Percentiles rank a stretch among this genome's conserved stretches.
phyloP scores from a whole-genome alignment of 441 rosid genomes.

The Populus hybrid region DNA sequence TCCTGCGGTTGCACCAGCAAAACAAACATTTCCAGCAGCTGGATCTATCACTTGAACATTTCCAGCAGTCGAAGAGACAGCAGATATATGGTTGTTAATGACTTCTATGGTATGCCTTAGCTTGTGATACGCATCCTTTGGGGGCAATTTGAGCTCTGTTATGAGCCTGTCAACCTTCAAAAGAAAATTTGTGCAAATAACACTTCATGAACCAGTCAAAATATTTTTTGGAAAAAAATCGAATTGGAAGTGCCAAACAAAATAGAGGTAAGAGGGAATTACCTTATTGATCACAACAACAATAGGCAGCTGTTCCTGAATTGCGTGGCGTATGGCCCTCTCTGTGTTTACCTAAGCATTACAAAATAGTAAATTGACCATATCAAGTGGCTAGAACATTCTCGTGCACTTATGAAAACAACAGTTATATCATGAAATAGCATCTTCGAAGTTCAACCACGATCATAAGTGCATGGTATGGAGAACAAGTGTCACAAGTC shows the following conservation, averaged over 20 bases:
- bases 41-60: slow-evolving; percentile 81
- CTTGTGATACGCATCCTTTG: slow-evolving; percentile 97
- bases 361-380: slow-evolving; percentile 12
- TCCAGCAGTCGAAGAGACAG: slow-evolving; percentile 85
- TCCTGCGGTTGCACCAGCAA: slow-evolving; percentile 93
- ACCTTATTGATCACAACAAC: slow-evolving; percentile 97
- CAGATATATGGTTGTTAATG: slow-evolving; percentile 85
- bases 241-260: slow-evolving; percentile 1
- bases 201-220: background rate
- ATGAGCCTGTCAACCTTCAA: slow-evolving; percentile 90
- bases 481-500: background rate
- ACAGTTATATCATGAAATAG: slow-evolving; percentile 2
- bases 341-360: slow-evolving; percentile 80
- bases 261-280: slow-evolving; percentile 2
- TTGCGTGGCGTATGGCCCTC: slow-evolving; percentile 96
- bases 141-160: slow-evolving; percentile 93
- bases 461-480: background rate
- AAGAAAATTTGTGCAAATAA: slow-evolving; percentile 10
- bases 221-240: background rate
- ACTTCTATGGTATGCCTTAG: slow-evolving; percentile 92
- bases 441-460: background rate
- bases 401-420: slow-evolving; percentile 2
- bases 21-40: slow-evolving; percentile 90
- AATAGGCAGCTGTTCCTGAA: slow-evolving; percentile 88
- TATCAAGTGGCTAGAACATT: slow-evolving; percentile 10